Evolutionary conservation across 2,329 filamentous ascomycete species (phyloP).

Genomic region (Myriosclerotinia duriaeana): DNA sequence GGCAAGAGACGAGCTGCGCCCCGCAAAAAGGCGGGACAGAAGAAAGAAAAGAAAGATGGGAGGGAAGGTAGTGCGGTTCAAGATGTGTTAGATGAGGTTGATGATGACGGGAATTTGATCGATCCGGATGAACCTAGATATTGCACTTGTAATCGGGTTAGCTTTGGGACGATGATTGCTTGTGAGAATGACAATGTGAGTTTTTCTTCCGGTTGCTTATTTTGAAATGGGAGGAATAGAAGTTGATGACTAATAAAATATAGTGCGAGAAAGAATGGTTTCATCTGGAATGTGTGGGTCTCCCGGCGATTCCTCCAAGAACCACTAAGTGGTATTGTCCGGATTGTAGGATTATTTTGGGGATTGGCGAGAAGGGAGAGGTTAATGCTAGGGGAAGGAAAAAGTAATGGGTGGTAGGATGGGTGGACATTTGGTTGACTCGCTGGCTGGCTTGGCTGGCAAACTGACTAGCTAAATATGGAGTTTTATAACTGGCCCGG

Average conservation of each 20-base stretch:
- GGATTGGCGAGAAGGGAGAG: slow-evolving; percentile 63
- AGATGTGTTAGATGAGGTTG: slow-evolving; percentile 58
- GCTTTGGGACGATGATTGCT: slow-evolving; percentile 79
- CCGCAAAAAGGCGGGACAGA: slow-evolving; percentile 58
- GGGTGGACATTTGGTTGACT: background rate
- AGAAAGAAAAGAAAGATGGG: slow-evolving; percentile 43
- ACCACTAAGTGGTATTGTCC: slow-evolving; percentile 85
- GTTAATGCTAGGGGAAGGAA: slow-evolving; percentile 47
- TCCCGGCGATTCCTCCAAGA: slow-evolving; percentile 65
- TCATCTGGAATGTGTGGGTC: slow-evolving; percentile 73
- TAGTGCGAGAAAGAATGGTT: slow-evolving; percentile 84
- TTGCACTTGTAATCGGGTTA: slow-evolving; percentile 76
- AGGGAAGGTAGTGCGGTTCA: slow-evolving; percentile 48
- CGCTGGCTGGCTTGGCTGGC: background rate
- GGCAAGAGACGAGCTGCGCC: slow-evolving; percentile 70
- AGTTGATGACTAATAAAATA: slow-evolving; percentile 28
- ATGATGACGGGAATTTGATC: slow-evolving; percentile 67
- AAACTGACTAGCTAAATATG: background rate
- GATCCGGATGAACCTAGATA: slow-evolving; percentile 75
- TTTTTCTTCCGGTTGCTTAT: slow-evolving; percentile 27
- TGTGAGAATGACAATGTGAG: slow-evolving; percentile 77
- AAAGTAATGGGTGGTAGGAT: slow-evolving; percentile 34
- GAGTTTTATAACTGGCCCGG: too few relatives aligned
- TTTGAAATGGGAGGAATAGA: background rate
- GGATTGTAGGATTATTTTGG: slow-evolving; percentile 64